Conservation (phyloP, 192 early-diverging fungal species). For the Gamsiella multidivaricata region DNA sequence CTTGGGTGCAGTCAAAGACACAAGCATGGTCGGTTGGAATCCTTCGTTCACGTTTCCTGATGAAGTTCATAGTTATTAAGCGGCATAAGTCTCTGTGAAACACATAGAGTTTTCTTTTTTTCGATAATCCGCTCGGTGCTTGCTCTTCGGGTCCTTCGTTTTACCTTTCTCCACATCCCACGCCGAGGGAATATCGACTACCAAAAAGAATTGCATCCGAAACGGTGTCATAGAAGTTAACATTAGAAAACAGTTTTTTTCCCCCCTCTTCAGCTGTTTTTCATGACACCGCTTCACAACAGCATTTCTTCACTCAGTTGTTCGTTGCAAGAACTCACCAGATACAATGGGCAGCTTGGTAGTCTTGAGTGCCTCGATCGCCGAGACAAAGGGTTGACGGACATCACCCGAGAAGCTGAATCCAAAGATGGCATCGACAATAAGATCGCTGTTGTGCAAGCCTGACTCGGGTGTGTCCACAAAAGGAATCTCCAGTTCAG, state of each 20-base stretch:
- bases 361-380: slow-evolving; percentile 62
- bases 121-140: too few relatives aligned
- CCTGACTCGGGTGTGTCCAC: slow-evolving; percentile 52
- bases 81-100: too few relatives aligned
- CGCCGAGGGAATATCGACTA: slow-evolving; percentile 94
- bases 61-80: too few relatives aligned
- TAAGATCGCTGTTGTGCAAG: slow-evolving; percentile 65
- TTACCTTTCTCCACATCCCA: slow-evolving; percentile 94
- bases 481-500: slow-evolving; percentile 72
- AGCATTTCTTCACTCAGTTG: too few relatives aligned
- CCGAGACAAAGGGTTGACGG: slow-evolving; percentile 77
- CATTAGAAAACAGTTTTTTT: background rate
- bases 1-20: slow-evolving; percentile 96
- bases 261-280: too few relatives aligned
- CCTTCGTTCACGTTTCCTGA: slow-evolving; percentile 63
- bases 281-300: too few relatives aligned
- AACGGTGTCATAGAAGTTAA: slow-evolving; percentile 1
- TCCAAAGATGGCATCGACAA: slow-evolving; percentile 93
- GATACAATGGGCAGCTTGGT: slow-evolving; percentile 38
- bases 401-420: slow-evolving; percentile 89
- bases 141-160: too few relatives aligned
- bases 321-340: too few relatives aligned
- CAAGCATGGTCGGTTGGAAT: slow-evolving; percentile 82
- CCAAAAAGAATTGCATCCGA: slow-evolving; percentile 38
- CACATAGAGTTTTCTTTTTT: too few relatives aligned